These are phyloP conservation scores for Lasiosphaeris hirsuta DNA, from an alignment of 495 filamentous ascomycete genomes.

Conservation along the genomic window DNA sequence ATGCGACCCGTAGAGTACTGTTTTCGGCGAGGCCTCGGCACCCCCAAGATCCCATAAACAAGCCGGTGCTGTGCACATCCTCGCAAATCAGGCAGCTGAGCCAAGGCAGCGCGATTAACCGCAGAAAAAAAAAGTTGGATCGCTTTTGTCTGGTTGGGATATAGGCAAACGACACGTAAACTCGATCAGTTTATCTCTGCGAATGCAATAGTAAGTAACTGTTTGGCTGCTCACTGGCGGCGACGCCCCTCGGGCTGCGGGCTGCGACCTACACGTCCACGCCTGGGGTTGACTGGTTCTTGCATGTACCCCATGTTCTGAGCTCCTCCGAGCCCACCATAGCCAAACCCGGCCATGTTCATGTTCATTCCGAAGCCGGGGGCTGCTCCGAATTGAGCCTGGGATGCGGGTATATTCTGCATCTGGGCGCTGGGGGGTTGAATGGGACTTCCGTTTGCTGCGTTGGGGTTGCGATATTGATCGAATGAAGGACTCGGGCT, in stretches of 20 bases:
- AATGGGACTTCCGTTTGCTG: conserved; percentile 46
- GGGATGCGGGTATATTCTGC: conserved; percentile 25
- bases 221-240: conserved; percentile 4
- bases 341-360: conserved; percentile 44
- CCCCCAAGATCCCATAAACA: too few relatives aligned
- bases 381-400: conserved; percentile 40
- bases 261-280: conserved; percentile 51
- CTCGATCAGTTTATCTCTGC: conserved; percentile 14
- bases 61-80: too few relatives aligned
- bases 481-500: conserved; percentile 44
- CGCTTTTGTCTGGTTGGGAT: neutral
- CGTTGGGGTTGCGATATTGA: conserved; percentile 45
- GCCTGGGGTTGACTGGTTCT: conserved; percentile 47
- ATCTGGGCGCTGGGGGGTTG: conserved; percentile 36
- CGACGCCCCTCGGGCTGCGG: conserved; percentile 27
- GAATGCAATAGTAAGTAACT: conserved; percentile 12
- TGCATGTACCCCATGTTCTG: conserved; percentile 45
- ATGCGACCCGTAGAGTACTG: too few relatives aligned
- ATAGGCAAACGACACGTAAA: neutral
- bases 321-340: conserved; percentile 37
- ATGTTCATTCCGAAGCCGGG: conserved; percentile 49
- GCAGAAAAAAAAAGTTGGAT: neutral
- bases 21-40: too few relatives aligned
- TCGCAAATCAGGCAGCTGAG: too few relatives aligned
- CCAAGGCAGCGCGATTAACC: too few relatives aligned